A percentile compares a stretch with the other conserved stretches of the same genome.
phyloP scores from a whole-genome alignment of 257 asterid genomes.

The Coffea eugenioides region DNA sequence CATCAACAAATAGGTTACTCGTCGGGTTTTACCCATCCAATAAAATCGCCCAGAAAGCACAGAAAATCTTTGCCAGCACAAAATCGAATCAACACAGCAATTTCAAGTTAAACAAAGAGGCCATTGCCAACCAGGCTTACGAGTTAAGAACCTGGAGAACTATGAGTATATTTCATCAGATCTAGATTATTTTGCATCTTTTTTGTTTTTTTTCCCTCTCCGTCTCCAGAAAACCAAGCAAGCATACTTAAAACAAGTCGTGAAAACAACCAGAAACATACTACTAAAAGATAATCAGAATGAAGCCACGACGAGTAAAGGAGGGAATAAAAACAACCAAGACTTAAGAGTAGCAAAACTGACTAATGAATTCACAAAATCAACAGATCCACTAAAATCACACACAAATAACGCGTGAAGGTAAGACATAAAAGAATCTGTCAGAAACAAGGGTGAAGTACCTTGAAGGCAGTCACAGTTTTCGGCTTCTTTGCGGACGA shows the following conservation, averaged over 20 bases:
- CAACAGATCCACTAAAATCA: slow-evolving; percentile 22
- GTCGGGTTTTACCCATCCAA: neutral
- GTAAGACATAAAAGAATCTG: neutral
- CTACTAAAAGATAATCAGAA: neutral
- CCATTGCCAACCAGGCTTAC: neutral
- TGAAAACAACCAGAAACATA: neutral
- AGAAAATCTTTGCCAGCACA: neutral
- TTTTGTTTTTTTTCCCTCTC: neutral
- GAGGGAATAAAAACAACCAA: neutral
- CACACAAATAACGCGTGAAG: neutral
- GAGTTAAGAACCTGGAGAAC: neutral
- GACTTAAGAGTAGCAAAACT: neutral
- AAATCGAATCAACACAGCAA: neutral
- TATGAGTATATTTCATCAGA: neutral
- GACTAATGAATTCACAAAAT: neutral
- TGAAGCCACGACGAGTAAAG: neutral
- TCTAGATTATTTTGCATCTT: neutral
- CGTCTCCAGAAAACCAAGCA: neutral
- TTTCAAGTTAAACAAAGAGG: neutral
- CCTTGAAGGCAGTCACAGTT: slow-evolving; percentile 81
- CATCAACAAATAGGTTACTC: neutral
- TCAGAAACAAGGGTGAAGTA: neutral
- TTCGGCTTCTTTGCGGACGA: slow-evolving; percentile 77
- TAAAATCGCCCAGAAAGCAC: neutral
- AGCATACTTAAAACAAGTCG: neutral